Base-by-base conservation (phyloP, 2,329 filamentous ascomycete species). In the Ciborinia camelliae region DNA sequence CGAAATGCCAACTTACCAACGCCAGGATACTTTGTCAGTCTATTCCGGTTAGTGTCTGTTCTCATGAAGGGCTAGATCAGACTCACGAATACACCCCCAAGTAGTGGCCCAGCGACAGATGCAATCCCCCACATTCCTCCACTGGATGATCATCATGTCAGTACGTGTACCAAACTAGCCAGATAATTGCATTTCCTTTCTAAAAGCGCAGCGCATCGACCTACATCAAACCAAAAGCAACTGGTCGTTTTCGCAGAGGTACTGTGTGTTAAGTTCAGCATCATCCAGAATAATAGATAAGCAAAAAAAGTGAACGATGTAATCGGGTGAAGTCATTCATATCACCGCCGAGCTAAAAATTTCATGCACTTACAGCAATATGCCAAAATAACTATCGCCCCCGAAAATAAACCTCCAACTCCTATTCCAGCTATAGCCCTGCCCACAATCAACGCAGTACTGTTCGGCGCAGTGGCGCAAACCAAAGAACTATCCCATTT, bases 401-500 rank as follows among this genome's bases (percentile, higher is more conserved):
- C 78, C 10, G 75, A 74, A 63, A 79, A 77, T 45, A 79, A 68
- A 55, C 76, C 77, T 30, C 76, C 73, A 12, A 72, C 71, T 8
- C 73, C 75, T 23, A 72, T 23, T 28, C 74, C 74, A 45, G 73
- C 70, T 62, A 76, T 64, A 12, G 73, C 74, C 32, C 74, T 65
- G 26, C 74, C 73, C 41, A 73, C 50, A 39, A 76, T 75, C 39
- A 76, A 57, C 20, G 73, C 66, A 14, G 67, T 71, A 8, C 72
- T 75, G 50, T 71, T 74, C 30, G 73, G 71, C 10, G 73, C 72
- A 41, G 67, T 68, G 23, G 70, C 74, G 51, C 73, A 73, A 58
- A 75, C 65, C 45, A 74, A 58, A 50, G 68, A 70, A 14, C 74
- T 64, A 5, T 53, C 30, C 20, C 9, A 52, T 41, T 20, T 30